Conservation (phyloP, 345 rosid genomes). For the Euclidium syriacum region DNA sequence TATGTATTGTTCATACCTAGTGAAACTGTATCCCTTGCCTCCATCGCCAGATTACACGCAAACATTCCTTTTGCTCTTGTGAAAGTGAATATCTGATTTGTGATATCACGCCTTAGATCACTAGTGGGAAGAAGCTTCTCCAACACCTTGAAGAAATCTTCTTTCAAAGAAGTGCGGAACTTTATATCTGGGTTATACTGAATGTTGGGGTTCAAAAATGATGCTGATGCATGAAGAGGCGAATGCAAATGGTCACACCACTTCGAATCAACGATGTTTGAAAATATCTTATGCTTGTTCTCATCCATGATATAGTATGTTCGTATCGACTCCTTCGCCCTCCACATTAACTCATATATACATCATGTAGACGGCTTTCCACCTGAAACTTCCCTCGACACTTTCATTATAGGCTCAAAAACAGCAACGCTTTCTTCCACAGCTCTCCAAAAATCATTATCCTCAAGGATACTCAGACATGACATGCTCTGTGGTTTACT, state of each 20-base stretch:
- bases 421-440: slow-evolving; percentile 82
- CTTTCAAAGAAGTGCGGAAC: slow-evolving; percentile 64
- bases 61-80: slow-evolving; percentile 79
- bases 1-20: slow-evolving; percentile 48
- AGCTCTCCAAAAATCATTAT: slow-evolving; percentile 78
- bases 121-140: slow-evolving; percentile 88
- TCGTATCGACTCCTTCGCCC: slow-evolving; percentile 77
- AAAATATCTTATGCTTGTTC: slow-evolving; percentile 68
- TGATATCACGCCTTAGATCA: slow-evolving; percentile 76
- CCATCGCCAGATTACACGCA: slow-evolving; percentile 76
- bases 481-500: slow-evolving; percentile 59
- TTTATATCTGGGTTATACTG: slow-evolving; percentile 82
- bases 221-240: slow-evolving; percentile 82
- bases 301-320: slow-evolving; percentile 91
- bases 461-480: slow-evolving; percentile 54
- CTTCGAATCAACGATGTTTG: slow-evolving; percentile 69
- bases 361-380: slow-evolving; percentile 76
- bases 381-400: slow-evolving; percentile 75
- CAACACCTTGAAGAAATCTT: slow-evolving; percentile 71
- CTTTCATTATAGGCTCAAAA: slow-evolving; percentile 79
- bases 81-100: slow-evolving; percentile 68
- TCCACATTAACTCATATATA: slow-evolving; percentile 76
- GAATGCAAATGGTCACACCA: slow-evolving; percentile 84
- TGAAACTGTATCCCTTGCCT: slow-evolving; percentile 66
- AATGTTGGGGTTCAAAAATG: slow-evolving; percentile 75